Percentiles rank a stretch among this genome's conserved stretches.
phyloP scores from a whole-genome alignment of 2,329 filamentous ascomycete species.

The Arthrobotrys iridis region DNA sequence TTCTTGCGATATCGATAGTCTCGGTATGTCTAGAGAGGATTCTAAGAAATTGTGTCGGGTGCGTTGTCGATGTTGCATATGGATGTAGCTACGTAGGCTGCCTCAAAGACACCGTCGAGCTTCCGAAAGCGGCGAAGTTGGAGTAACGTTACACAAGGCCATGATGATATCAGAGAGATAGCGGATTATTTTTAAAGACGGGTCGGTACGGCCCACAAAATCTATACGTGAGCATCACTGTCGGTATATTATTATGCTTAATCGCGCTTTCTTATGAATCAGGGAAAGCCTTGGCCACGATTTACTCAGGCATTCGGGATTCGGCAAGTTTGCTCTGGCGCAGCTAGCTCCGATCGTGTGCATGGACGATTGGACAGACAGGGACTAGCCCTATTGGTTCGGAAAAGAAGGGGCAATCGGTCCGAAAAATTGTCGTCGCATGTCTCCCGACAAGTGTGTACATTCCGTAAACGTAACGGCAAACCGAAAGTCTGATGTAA shows the following conservation, averaged over 20 bases:
- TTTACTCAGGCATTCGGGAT: conserved; percentile 10
- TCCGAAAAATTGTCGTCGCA: conserved; percentile 54
- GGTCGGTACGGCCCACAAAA: not conserved
- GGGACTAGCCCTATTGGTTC: conserved; percentile 6
- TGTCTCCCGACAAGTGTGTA: conserved; percentile 34
- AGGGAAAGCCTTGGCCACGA: not conserved
- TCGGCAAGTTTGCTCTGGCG: conserved; percentile 38
- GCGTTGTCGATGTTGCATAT: not conserved
- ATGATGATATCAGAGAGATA: not conserved
- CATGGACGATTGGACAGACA: conserved; percentile 23
- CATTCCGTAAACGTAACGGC: conserved; percentile 45
- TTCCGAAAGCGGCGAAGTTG: conserved; percentile 1
- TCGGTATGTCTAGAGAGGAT: too few relatives aligned
- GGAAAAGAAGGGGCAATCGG: conserved; percentile 27
- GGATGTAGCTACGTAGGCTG: too few relatives aligned
- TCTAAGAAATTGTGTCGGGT: too few relatives aligned
- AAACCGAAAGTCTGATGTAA: conserved; percentile 51
- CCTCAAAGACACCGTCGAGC: not conserved
- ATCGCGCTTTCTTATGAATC: not conserved
- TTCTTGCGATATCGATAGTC: too few relatives aligned
- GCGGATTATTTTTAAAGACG: not conserved
- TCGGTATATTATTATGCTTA: not conserved
- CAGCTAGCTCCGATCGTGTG: conserved; percentile 11
- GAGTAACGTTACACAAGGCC: not conserved
- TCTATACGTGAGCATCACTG: not conserved